Conservation (phyloP, 129 eudicot genomes). For the Flaveria trinervia region DNA sequence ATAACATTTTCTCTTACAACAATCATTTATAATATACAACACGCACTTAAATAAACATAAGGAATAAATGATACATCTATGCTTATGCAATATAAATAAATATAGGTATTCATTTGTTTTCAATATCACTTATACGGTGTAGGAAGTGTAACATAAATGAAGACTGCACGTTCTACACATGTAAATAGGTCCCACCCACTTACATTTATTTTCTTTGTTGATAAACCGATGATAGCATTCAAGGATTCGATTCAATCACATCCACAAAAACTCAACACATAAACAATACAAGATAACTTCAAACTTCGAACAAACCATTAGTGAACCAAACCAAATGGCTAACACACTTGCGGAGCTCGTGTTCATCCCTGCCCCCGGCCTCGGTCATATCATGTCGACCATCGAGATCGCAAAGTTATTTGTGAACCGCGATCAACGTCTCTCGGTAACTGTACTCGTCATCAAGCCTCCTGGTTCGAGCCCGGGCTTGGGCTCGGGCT, state of each 20-base stretch:
- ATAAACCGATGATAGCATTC: not conserved
- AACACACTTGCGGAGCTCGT: conserved; percentile 30
- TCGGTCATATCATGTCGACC: conserved; percentile 46
- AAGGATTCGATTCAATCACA: not conserved
- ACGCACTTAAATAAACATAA: too few species aligned
- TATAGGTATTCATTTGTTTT: not conserved
- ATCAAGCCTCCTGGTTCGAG: conserved; percentile 28
- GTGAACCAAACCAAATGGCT: conserved; percentile 21
- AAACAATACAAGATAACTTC: not conserved
- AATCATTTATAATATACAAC: too few species aligned
- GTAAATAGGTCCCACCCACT: not conserved
- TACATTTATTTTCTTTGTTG: not conserved
- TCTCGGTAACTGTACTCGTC: conserved; percentile 39
- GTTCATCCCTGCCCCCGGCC: conserved; percentile 45
- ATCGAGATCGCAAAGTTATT: conserved; percentile 51
- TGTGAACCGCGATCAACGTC: conserved; percentile 27
- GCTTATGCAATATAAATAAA: too few species aligned
- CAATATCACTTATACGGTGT: too few species aligned
- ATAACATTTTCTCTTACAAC: too few species aligned
- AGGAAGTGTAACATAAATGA: too few species aligned
- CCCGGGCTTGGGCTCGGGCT: conserved; percentile 32
- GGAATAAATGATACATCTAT: too few species aligned
- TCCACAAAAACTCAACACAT: not conserved
- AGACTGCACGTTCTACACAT: not conserved
- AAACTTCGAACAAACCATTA: conserved; percentile 10